Evolutionary conservation across 345 rosid genomes (phyloP).

Genomic region (Hypericum androsaemum): DNA sequence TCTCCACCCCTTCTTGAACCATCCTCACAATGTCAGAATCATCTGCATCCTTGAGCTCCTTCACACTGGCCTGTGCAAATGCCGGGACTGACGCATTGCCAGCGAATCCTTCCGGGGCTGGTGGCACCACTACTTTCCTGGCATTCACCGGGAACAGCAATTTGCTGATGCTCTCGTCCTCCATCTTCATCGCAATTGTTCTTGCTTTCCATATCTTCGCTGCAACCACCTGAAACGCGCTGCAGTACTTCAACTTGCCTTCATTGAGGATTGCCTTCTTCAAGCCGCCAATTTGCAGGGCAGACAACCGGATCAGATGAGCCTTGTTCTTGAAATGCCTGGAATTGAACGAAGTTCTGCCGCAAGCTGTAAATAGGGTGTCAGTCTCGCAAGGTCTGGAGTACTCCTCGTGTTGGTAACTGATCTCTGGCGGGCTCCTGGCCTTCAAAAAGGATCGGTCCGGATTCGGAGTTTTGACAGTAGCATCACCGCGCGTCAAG

Average conservation of each 20-base stretch:
- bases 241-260: constrained; percentile 7
- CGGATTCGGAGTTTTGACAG: constrained; percentile 3
- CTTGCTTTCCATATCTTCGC: constrained; percentile 24
- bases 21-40: constrained; percentile 10
- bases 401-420: constrained; percentile 14
- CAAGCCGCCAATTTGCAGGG: constrained; percentile 3
- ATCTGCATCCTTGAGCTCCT: constrained; percentile 9
- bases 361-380: neutral
- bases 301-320: constrained; percentile 7
- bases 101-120: constrained; percentile 13
- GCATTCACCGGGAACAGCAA: constrained; percentile 16
- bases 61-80: constrained; percentile 7
- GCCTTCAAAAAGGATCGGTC: constrained; percentile 16
- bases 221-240: constrained; percentile 13
- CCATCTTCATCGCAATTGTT: constrained; percentile 13
- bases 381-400: neutral
- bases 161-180: constrained; percentile 6
- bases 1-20: constrained; percentile 15
- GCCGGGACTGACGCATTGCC: constrained; percentile 20
- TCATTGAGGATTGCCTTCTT: constrained; percentile 8
- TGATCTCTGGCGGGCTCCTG: constrained; percentile 16
- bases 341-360: neutral
- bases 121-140: constrained; percentile 8
- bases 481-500: constrained; percentile 8
- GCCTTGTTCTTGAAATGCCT: neutral